Conservation (phyloP, 192 early-diverging fungal genomes). For the Cetraspora pellucida region DNA sequence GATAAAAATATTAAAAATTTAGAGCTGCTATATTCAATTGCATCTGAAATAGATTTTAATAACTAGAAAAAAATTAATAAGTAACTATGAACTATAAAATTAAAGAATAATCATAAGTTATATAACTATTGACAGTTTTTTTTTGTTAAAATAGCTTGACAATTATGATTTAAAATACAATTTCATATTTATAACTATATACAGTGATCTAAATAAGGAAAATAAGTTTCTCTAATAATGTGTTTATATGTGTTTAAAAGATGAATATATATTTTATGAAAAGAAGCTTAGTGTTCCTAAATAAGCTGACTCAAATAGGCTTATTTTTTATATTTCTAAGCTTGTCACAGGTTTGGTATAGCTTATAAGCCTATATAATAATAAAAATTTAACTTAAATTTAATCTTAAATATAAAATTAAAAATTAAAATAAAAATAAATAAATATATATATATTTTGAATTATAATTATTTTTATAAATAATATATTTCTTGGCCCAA, state of each 20-base stretch:
- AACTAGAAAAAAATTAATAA: neutral
- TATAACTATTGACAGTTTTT: neutral
- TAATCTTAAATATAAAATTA: no score
- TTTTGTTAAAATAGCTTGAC: neutral
- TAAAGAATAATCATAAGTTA: neutral
- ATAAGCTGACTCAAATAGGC: no score
- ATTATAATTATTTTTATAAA: no score
- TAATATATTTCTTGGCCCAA: no score
- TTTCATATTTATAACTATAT: neutral
- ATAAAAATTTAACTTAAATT: no score
- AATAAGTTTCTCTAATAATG: neutral
- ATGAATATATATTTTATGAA: neutral
- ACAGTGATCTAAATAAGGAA: neutral
- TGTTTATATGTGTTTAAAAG: neutral
- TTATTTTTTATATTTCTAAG: no score
- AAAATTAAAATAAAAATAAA: no score
- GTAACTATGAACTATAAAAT: neutral
- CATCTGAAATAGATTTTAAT: neutral
- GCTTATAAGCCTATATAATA: no score
- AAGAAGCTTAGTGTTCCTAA: constrained; percentile 10
- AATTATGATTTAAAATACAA: neutral
- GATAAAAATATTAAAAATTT: neutral
- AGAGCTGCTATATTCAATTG: neutral
- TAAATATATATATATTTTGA: no score
- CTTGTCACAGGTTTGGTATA: no score